Percentiles rank a stretch among this genome's conserved stretches.
These are phyloP conservation scores for Stemphylium beticola DNA, from an alignment of 2,329 filamentous ascomycete species.

Conservation along the genomic window DNA sequence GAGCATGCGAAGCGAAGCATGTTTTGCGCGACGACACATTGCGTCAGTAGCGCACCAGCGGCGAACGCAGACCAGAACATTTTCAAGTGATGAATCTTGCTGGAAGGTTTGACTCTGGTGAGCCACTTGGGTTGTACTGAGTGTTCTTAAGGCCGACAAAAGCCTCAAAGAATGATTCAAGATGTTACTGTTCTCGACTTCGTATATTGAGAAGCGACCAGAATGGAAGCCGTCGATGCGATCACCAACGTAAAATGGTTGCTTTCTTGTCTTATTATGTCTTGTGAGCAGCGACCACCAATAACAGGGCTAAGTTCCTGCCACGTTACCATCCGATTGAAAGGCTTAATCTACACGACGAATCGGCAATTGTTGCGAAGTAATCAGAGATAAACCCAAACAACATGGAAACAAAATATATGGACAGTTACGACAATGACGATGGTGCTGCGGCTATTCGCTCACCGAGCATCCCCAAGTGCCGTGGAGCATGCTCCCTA, in stretches of 20 bases:
- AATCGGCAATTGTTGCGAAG: constrained; percentile 27
- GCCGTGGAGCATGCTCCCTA: no score
- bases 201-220: not conserved
- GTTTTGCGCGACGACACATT: constrained; percentile 37
- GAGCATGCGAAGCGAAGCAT: constrained; percentile 46
- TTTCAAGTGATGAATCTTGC: not conserved
- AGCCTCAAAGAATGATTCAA: no score
- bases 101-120: not conserved
- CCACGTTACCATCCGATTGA: constrained; percentile 14
- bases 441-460: not conserved
- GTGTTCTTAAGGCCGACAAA: not conserved
- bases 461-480: not conserved
- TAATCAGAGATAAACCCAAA: constrained; percentile 21
- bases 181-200: not conserved
- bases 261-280: not conserved
- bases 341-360: constrained; percentile 22
- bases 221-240: no score
- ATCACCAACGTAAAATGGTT: no score
- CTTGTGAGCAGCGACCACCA: not conserved
- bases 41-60: constrained; percentile 28
- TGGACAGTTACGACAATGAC: not conserved
- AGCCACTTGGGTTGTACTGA: not conserved
- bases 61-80: constrained; percentile 36
- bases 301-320: not conserved
- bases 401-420: not conserved